A percentile compares a stretch with the other conserved stretches of the same genome.
phyloP scores from a whole-genome alignment of 495 filamentous ascomycete species.

The Penicillium steckii region DNA sequence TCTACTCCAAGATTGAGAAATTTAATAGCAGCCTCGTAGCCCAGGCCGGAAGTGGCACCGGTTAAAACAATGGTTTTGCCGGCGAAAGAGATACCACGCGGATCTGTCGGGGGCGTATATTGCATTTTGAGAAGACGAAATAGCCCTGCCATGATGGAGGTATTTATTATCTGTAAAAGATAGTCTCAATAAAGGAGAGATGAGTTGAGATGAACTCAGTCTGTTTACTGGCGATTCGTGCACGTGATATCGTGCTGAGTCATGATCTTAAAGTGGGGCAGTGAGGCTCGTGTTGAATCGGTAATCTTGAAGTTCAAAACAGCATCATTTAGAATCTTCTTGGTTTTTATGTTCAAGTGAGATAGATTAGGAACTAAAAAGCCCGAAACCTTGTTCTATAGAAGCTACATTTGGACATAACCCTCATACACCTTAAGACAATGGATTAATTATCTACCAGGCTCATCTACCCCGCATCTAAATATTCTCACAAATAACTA shows the following conservation, averaged over 20 bases:
- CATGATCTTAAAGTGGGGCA: neutral
- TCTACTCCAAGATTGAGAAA: constrained; percentile 43
- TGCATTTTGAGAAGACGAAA: constrained; percentile 39
- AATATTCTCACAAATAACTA: too few relatives aligned
- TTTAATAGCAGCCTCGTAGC: constrained; percentile 48
- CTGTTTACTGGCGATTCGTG: neutral
- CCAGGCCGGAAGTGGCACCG: constrained; percentile 52
- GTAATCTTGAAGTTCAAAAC: too few relatives aligned
- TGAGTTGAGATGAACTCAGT: neutral
- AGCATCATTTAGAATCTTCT: too few relatives aligned
- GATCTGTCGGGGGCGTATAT: constrained; percentile 37
- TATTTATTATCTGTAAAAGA: neutral
- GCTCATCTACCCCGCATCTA: too few relatives aligned
- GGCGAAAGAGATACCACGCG: constrained; percentile 35
- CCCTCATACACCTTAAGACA: too few relatives aligned
- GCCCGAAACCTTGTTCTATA: too few relatives aligned
- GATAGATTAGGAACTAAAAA: too few relatives aligned
- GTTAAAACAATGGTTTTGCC: constrained; percentile 57
- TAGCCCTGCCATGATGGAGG: constrained; percentile 34
- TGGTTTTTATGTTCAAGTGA: too few relatives aligned
- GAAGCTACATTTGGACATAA: too few relatives aligned
- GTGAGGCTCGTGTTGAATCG: neutral
- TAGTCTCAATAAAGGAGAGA: neutral
- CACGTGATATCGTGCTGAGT: constrained; percentile 1
- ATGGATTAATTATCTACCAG: too few relatives aligned